phyloP scores from a whole-genome alignment of 352 stramenopile genomes.

The Pythium monospermum region DNA sequence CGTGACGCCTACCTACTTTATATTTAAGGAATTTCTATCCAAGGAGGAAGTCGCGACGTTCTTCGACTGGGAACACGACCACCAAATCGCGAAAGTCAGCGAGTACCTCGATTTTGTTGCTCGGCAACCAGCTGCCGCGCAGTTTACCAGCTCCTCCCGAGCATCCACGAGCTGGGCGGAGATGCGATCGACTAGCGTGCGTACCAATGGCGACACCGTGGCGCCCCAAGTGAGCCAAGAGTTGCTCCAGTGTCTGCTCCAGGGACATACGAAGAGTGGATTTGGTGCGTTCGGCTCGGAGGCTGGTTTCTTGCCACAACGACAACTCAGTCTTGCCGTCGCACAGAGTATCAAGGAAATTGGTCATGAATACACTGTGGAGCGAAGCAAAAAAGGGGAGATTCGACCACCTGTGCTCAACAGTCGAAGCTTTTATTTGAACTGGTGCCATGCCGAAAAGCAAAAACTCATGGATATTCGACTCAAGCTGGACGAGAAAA shows the following conservation, averaged over 20 bases:
- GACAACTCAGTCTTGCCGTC: constrained; percentile 56
- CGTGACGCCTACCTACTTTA: constrained; percentile 35
- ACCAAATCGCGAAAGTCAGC: constrained; percentile 52
- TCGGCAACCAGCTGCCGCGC: constrained; percentile 31
- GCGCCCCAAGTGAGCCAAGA: not conserved
- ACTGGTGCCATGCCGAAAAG: constrained; percentile 85
- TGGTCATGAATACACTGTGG: constrained; percentile 61
- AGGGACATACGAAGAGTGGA: constrained; percentile 42
- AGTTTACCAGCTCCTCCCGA: constrained; percentile 52
- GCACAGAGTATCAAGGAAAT: constrained; percentile 48
- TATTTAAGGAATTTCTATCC: constrained; percentile 58
- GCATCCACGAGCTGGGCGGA: constrained; percentile 48
- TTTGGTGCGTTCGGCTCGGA: constrained; percentile 74
- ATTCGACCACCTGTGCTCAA: constrained; percentile 52
- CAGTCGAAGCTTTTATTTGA: constrained; percentile 81
- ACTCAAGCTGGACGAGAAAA: constrained; percentile 36
- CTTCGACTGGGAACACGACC: constrained; percentile 40
- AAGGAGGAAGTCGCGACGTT: constrained; percentile 40
- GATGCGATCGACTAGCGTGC: not conserved
- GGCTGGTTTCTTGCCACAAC: constrained; percentile 53
- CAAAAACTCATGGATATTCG: constrained; percentile 77
- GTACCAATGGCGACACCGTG: not conserved
- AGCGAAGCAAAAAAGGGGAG: constrained; percentile 42
- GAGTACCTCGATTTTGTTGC: constrained; percentile 64
- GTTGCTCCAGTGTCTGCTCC: constrained; percentile 17